A percentile compares a stretch with the other conserved stretches of the same genome.
Conservation (phyloP, 2,329 filamentous ascomycete genomes). For the Cladosporium cucumerinum region DNA sequence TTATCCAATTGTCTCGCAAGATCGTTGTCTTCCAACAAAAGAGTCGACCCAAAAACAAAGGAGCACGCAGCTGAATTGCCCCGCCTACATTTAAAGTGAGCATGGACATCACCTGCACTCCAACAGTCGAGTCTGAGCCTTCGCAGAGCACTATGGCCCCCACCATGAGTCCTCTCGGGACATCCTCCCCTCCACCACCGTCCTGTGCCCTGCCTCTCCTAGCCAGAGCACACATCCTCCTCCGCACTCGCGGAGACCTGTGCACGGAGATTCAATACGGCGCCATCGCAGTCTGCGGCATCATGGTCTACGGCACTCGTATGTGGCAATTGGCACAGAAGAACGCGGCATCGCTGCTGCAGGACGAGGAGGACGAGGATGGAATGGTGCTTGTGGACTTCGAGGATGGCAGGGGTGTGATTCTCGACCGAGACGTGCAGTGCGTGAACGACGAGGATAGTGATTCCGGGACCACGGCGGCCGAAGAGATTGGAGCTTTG, state of each 20-base stretch:
- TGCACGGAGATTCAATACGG: background rate
- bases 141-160: background rate
- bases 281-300: conserved; percentile 1
- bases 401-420: background rate
- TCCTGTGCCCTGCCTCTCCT: background rate
- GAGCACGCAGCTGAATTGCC: background rate
- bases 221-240: conserved; percentile 3
- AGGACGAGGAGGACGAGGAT: background rate
- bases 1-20: background rate
- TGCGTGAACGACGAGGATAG: background rate
- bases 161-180: background rate
- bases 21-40: background rate
- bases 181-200: background rate
- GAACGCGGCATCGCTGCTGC: background rate
- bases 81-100: background rate
- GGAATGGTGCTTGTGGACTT: background rate
- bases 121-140: background rate
- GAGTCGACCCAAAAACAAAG: background rate
- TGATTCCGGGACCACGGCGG: background rate
- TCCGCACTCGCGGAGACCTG: background rate
- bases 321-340: background rate
- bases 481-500: background rate
- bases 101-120: background rate
- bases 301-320: background rate
- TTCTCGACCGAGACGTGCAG: background rate